phyloP scores from a whole-genome alignment of 352 stramenopile species.

The Phytophthora pistaciae region DNA sequence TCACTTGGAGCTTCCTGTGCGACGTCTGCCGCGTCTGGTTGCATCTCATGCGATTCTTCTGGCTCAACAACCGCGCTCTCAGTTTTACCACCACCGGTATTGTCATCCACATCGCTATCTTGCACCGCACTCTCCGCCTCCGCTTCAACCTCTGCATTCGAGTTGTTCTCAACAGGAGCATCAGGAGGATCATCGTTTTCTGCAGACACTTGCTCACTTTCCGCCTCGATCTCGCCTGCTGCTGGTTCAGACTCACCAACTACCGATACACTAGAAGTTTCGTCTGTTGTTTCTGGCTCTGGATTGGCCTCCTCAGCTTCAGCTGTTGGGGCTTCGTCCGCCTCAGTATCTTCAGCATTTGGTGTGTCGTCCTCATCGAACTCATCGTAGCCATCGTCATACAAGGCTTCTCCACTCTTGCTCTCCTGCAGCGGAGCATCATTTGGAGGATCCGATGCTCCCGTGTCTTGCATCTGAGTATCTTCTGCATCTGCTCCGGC shows the following conservation, averaged over 20 bases:
- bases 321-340: slow-evolving; percentile 1
- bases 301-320: slow-evolving; percentile 5
- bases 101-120: neutral
- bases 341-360: slow-evolving; percentile 9
- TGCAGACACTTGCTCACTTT: slow-evolving; percentile 5
- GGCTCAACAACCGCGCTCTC: neutral
- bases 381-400: slow-evolving; percentile 44
- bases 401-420: slow-evolving; percentile 50
- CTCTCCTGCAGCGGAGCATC: slow-evolving; percentile 26
- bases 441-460: neutral
- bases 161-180: neutral
- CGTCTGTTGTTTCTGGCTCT: slow-evolving; percentile 1
- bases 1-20: neutral
- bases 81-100: neutral
- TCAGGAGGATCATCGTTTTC: slow-evolving; percentile 3
- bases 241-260: slow-evolving; percentile 6
- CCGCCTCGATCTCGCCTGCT: neutral
- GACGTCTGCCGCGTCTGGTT: neutral
- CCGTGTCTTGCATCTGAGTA: neutral
- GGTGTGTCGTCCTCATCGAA: slow-evolving; percentile 38
- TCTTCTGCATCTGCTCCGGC: slow-evolving; percentile 24
- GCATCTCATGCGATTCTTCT: slow-evolving; percentile 1
- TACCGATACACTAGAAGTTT: neutral
- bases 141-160: neutral
- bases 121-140: neutral